Evolutionary conservation across 2,329 filamentous ascomycete genomes (phyloP), one percentile per base, ranked within the genome.

Genomic region (Microcera coccophila): DNA sequence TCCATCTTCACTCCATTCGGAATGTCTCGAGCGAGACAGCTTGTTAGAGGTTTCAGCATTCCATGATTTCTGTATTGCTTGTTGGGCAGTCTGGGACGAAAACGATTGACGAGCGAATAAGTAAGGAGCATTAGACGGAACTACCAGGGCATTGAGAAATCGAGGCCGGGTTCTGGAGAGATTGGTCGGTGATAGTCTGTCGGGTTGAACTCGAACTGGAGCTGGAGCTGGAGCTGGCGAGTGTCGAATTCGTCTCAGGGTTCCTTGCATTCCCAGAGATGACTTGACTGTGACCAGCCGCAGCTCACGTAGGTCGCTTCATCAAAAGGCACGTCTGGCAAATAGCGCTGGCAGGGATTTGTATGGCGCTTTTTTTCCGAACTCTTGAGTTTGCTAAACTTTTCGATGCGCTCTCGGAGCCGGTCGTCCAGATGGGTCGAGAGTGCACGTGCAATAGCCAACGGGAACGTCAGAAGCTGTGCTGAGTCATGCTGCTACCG

Each of bases 401-500:
- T 54, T 49, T 46, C 43, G 42, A 47, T 44, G 48, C 46, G 36
- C 44, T 8, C 15, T 32, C 15, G 14, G 22, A 28, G 36, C 38
- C 38, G 33, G 24, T 40, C 20, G 36, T 29, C 12, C 35, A 14
- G 38, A 37, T 42, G 41, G 36, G 28, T 39, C 16, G 18, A 33
- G 21, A 31, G 24, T 32, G 42, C 56, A 53, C 50, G 53, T 59
- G 54, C 33, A 14, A 24, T 16, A 9, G 39, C 56, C 53, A 59
- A 59, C 56, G 26, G 41, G 44, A 56, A 39, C 29, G 24, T 19
- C 29, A 12, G 42, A 22, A 52, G 48, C 45, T 43, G 24, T 54
- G 64, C 63, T 67, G 63, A 67, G 60, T 67, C 64, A 67, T 63
- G 48, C 31, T 22, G 18, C 18, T 34, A 40, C 48, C 57, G 49